Base-by-base conservation (phyloP, 805 yeast species). In the Teunomyces aglyptinius region DNA sequence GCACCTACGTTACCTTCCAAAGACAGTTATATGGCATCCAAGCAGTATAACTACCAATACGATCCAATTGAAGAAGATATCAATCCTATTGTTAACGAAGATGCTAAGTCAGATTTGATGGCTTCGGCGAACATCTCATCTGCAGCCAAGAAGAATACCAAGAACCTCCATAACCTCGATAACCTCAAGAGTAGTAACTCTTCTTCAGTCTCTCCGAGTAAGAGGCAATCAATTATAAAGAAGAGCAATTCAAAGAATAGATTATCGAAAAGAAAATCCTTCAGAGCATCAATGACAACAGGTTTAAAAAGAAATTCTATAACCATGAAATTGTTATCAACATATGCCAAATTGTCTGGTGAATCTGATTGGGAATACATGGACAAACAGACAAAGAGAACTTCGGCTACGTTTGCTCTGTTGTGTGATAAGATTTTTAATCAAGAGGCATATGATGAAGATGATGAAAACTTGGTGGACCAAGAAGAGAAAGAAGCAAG, bases 331-430 rank as follows among this genome's bases (percentile, higher is more conserved):
- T 63, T 86, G 50, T 75, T 86, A 49, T 78, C 89, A 1, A 82
- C 89, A 0, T 86, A 86, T 63, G 89, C 92, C 28, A 84, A 82
- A 59, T 67, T 86, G 49, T 76, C 88, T 3, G 75, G 75, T 39
- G 85, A 82, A 47, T 73, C 77, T 35, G 86, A 81, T 49, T 80
- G 88, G 82, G 86, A 82, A 55, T 78, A 78, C 55, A 78, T 85
- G 64, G 87, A 84, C 56, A 81, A 78, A 56, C 88, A 82, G 60
- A 83, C 89, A 5, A 84, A 80, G 64, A 75, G 94, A 64, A 84
- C 91, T 1, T 82, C 88, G 31, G 82, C 88, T 12, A 86, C 86
- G 51, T 86, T 86, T 70, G 94, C 90, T 10, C 78, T 86, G 2
- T 69, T 86, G 36, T 84, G 89, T 70, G 92, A 86, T 66, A 82